Base-by-base conservation (phyloP, 306 rosid species). In the Fragaria vesca region DNA sequence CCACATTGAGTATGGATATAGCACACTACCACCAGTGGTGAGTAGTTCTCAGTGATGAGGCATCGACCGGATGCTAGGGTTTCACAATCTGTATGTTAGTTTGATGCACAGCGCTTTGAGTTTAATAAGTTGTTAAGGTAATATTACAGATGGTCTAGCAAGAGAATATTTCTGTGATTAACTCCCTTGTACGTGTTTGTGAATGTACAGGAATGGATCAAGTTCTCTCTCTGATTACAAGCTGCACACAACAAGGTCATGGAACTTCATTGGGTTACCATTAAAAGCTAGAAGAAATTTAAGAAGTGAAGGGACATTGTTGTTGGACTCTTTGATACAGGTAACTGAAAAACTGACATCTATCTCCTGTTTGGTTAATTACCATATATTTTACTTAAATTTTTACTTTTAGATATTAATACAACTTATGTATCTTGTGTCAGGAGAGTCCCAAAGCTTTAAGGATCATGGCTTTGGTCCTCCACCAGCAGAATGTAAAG, bases 221-320 rank as follows among this genome's bases (percentile, higher is more conserved):
- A 38, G 96, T 91, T 48, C 75, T 83, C 5, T 80, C 92, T 16
- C 89, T 95, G 75, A 24, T 63, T 90, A 86, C 8, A 82, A 95
- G 88, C 86, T 92, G 11, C 98, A 92, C 81, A 92, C 98, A 43
- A 95, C 98, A 68, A 86, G 85, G 85, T 92, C 97, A 32, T 95
- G 97, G 97, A 91, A 92, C 82, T 95, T 92, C 79, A 77, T 91
- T 28, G 97, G 97, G 1, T 85, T 92, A 40, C 87, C 95, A 85
- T 52, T 82, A 46, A 88, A 85, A 61, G 90, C 95, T 47, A 88
- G 71, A 73, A 87, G 97, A 87, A 86, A 79, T 65, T 71, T 81
- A 67, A 66, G 72, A 48, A 36, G 28, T 6, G 98, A 95, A 66
- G 76, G 89, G 75, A 89, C 61, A 83, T 87, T 43, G 46, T 92